Conservation (phyloP, 148 eudicot species). For the Dianthus caryophyllus region DNA sequence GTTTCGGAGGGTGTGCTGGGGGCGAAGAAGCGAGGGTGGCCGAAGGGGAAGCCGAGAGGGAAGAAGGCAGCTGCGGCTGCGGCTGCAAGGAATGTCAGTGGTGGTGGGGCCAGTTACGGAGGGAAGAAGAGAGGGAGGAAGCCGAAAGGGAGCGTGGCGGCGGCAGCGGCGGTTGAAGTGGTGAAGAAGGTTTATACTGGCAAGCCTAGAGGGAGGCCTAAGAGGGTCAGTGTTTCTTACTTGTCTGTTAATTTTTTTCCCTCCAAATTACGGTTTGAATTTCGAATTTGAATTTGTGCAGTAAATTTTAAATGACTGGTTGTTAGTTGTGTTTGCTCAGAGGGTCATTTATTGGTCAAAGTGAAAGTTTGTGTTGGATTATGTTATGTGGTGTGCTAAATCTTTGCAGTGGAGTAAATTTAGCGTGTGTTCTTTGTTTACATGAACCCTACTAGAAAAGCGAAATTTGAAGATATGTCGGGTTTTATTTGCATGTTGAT, state of each 20-base stretch:
- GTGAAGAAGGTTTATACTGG: neutral
- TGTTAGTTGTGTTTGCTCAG: neutral
- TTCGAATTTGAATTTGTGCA: neutral
- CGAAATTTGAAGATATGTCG: neutral
- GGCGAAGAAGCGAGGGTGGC: neutral
- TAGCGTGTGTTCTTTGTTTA: neutral
- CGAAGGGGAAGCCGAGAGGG: neutral
- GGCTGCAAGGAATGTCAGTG: neutral
- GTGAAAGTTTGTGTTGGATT: no score
- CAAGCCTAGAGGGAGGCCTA: conserved; percentile 2
- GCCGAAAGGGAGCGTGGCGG: neutral
- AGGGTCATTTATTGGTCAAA: neutral
- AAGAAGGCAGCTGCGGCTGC: neutral
- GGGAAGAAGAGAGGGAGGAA: neutral
- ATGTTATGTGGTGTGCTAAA: no score
- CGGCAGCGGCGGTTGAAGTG: neutral
- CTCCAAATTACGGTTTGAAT: neutral
- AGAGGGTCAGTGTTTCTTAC: neutral
- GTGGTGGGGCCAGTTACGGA: neutral
- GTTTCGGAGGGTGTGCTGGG: neutral
- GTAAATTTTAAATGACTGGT: no score
- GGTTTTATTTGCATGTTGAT: neutral
- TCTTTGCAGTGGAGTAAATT: no score
- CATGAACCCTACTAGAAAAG: neutral
- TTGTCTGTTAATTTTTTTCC: neutral